These are phyloP conservation scores for Colletotrichum tropicicola DNA, from an alignment of 2,329 filamentous ascomycete species.

Conservation along the genomic window DNA sequence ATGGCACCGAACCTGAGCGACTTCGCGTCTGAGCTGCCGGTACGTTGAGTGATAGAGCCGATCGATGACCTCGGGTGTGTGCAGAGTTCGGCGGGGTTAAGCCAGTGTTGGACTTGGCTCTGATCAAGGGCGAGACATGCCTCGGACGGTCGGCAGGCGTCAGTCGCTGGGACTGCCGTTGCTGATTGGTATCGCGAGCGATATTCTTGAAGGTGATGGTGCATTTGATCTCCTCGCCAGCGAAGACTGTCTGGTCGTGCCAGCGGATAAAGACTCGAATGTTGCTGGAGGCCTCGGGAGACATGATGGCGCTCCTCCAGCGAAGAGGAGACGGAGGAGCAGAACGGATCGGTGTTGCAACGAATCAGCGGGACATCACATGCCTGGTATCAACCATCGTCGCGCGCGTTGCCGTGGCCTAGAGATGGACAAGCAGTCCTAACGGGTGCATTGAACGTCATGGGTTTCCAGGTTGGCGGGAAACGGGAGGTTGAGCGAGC, in stretches of 20 bases:
- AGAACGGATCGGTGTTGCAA: conserved; percentile 2
- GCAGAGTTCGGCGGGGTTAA: conserved; percentile 54
- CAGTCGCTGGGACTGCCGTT: conserved; percentile 36
- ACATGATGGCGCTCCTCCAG: conserved; percentile 49
- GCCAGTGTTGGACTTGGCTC: conserved; percentile 52
- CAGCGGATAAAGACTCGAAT: conserved; percentile 96
- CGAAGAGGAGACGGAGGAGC: conserved; percentile 18
- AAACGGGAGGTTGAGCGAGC: conserved; percentile 27
- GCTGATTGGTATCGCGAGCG: conserved; percentile 53
- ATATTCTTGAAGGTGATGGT: conserved; percentile 97
- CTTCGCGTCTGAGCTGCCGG: conserved; percentile 55
- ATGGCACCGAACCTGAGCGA: conserved; percentile 57
- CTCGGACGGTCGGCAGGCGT: conserved; percentile 30
- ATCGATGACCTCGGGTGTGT: conserved; percentile 67
- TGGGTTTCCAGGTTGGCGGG: conserved; percentile 28
- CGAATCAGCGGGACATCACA: conserved; percentile 23
- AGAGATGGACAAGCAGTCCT: conserved; percentile 27
- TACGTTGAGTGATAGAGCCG: conserved; percentile 71
- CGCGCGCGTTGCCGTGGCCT: conserved; percentile 13
- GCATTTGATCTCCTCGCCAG: conserved; percentile 94
- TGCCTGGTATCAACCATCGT: conserved; percentile 28
- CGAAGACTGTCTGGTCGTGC: conserved; percentile 93
- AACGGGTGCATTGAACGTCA: conserved; percentile 27
- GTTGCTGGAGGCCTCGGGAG: conserved; percentile 66
- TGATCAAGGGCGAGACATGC: conserved; percentile 52